A percentile compares a stretch with the other conserved stretches of the same genome.
phyloP scores from a whole-genome alignment of 768 basidiomycete genomes.

The Amanita exitialis region DNA sequence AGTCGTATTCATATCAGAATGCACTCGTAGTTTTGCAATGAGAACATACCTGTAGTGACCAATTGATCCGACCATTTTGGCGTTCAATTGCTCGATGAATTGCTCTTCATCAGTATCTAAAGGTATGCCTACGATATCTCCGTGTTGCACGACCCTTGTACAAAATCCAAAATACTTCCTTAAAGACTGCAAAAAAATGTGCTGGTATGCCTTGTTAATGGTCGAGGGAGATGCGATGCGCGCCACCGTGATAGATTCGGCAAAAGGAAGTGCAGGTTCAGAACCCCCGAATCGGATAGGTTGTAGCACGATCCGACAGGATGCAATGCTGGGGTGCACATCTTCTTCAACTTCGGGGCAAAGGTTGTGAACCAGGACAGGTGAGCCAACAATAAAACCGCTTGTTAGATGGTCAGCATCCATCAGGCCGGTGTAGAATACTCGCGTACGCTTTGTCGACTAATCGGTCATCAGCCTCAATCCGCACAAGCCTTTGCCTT shows the following conservation, averaged over 20 bases:
- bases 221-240: slow-evolving; percentile 73
- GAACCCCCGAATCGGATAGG: slow-evolving; percentile 53
- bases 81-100: slow-evolving; percentile 10
- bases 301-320: slow-evolving; percentile 25
- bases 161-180: slow-evolving; percentile 48
- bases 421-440: background rate
- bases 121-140: slow-evolving; percentile 61
- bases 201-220: slow-evolving; percentile 53
- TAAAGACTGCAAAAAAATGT: slow-evolving; percentile 48
- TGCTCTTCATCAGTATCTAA: slow-evolving; percentile 42
- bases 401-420: slow-evolving; percentile 4
- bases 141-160: slow-evolving; percentile 54
- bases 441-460: slow-evolving; percentile 24
- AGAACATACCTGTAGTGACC: slow-evolving; percentile 15
- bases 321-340: slow-evolving; percentile 9
- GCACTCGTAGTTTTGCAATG: background rate
- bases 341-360: slow-evolving; percentile 14
- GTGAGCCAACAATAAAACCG: slow-evolving; percentile 35
- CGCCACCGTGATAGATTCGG: slow-evolving; percentile 61
- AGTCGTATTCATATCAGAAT: slow-evolving; percentile 4
- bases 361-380: slow-evolving; percentile 47
- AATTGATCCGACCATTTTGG: slow-evolving; percentile 17
- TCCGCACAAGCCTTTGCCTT: slow-evolving; percentile 42
- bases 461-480: slow-evolving; percentile 40
- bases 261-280: slow-evolving; percentile 55